Conservation (phyloP, 768 basidiomycete species). For the Phaeolepiota aurea region DNA sequence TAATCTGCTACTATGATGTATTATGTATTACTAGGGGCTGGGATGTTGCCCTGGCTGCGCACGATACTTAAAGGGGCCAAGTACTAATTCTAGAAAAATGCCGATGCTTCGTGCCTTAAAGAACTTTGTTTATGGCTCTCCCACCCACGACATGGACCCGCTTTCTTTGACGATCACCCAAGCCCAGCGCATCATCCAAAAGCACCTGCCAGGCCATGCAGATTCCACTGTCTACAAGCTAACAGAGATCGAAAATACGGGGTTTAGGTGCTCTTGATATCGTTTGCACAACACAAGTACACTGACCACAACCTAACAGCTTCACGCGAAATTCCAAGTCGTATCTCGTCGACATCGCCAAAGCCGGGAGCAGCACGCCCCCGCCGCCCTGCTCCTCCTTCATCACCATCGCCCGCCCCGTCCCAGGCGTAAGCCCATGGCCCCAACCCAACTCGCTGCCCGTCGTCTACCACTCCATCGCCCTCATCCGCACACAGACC, state of each 20-base stretch:
- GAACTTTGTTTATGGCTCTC: too few relatives aligned
- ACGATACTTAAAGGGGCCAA: too few relatives aligned
- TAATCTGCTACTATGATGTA: too few relatives aligned
- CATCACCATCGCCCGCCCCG: slow-evolving; percentile 17
- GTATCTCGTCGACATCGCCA: slow-evolving; percentile 9
- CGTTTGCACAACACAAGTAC: neutral
- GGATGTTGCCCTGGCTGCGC: too few relatives aligned
- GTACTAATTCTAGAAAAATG: too few relatives aligned
- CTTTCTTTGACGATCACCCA: neutral
- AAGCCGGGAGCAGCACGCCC: slow-evolving; percentile 1
- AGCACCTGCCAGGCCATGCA: slow-evolving; percentile 4
- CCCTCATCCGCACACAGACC: slow-evolving; percentile 32
- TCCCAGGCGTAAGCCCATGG: slow-evolving; percentile 9
- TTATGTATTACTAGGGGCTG: too few relatives aligned
- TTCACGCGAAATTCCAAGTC: slow-evolving; percentile 3
- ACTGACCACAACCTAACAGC: neutral
- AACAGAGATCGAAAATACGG: slow-evolving; percentile 13
- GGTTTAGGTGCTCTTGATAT: slow-evolving; percentile 13
- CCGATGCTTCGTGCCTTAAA: too few relatives aligned
- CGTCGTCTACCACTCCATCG: slow-evolving; percentile 28
- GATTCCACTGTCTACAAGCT: slow-evolving; percentile 8
- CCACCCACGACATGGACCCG: neutral
- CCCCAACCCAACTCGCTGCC: slow-evolving; percentile 26
- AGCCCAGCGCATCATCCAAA: neutral
- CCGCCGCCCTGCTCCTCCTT: slow-evolving; percentile 15